phyloP scores from a whole-genome alignment of 768 basidiomycete genomes.

The Termitomyces sp. region DNA sequence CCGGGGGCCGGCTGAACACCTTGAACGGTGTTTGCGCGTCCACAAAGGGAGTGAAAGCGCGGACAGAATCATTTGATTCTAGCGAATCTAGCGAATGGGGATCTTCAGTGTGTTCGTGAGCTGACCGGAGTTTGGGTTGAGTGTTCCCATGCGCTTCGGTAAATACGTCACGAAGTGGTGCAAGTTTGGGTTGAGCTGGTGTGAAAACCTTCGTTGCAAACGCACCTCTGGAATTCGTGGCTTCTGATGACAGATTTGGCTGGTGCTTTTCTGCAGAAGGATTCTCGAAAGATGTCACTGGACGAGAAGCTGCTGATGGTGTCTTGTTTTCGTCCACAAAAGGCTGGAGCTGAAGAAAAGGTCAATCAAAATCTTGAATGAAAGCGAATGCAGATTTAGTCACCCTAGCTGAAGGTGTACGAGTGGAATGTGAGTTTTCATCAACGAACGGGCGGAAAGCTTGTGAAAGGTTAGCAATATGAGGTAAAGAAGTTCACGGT shows the following conservation, averaged over 20 bases:
- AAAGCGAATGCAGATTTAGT: background rate
- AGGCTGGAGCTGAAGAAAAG: constrained; percentile 51
- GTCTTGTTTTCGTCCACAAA: constrained; percentile 53
- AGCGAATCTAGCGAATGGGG: constrained; percentile 17
- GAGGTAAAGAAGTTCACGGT: constrained; percentile 3
- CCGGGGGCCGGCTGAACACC: constrained; percentile 74
- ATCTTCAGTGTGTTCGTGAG: constrained; percentile 39
- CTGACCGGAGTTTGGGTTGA: constrained; percentile 28
- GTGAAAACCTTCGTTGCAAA: constrained; percentile 61
- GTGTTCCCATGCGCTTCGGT: constrained; percentile 42
- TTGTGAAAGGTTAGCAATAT: constrained; percentile 19
- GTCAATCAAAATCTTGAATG: constrained; percentile 10
- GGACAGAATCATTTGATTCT: constrained; percentile 15
- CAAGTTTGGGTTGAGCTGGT: constrained; percentile 43
- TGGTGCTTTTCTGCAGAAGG: constrained; percentile 14
- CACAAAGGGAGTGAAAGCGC: constrained; percentile 34
- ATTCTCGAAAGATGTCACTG: constrained; percentile 50
- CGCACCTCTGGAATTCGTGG: constrained; percentile 35
- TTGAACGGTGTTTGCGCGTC: constrained; percentile 49
- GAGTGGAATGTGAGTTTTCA: constrained; percentile 47
- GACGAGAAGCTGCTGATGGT: constrained; percentile 32
- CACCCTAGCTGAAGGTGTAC: constrained; percentile 41
- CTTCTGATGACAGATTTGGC: constrained; percentile 22
- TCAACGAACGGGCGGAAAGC: constrained; percentile 71
- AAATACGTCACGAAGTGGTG: constrained; percentile 38